Base-by-base conservation (phyloP, 768 basidiomycete genomes). In the Neoboletus subvelutipes region DNA sequence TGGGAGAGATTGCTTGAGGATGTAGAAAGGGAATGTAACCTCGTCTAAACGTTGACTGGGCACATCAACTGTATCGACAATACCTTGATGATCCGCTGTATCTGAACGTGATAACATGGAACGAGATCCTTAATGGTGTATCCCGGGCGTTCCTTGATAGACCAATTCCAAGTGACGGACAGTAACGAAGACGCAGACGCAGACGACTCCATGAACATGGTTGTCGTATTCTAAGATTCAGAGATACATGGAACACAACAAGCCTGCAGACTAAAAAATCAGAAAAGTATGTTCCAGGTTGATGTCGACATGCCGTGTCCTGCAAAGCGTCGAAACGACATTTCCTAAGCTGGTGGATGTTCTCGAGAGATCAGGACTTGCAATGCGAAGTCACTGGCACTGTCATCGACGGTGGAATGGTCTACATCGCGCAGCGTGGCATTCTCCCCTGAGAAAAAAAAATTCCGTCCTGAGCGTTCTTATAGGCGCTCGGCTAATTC, bases 371-470 rank as follows among this genome's bases (percentile, higher is more conserved):
- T 71, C 77, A 82, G 80, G 74, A 81, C 77, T 77, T 70, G 66
- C 52, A 65, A 64, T 71, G n/a, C 28, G 71, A 64, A 77, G 76
- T 82, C 79, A 79, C 83, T 83, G 82, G 82, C 82, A 84, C 82
- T 83, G 82, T 77, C 76, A 72, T 75, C 83, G 77, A 82, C 70
- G 80, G 83, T 83, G 57, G 73, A 69, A 65, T 22, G 57, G 55
- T 66, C 76, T 71, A 73, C 82, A 77, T 78, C 83, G 83, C 72
- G 76, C 83, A 83, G 82, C 82, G 82, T 84, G 82, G 82, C 82
- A 83, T 80, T 75, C 77, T 78, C 81, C 72, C 78, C 76, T 70
- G 66, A 68, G 66, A 61, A 67, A 60, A 64, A 57, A 40, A 49
- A 29, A 24, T 9, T 5, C 2, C 1, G 11, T 1, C 12, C 0